Percentiles rank a stretch among this genome's conserved stretches.
Evolutionary conservation across 2,329 filamentous ascomycete genomes (phyloP).

Genomic region (Cladobotryum protrusum): DNA sequence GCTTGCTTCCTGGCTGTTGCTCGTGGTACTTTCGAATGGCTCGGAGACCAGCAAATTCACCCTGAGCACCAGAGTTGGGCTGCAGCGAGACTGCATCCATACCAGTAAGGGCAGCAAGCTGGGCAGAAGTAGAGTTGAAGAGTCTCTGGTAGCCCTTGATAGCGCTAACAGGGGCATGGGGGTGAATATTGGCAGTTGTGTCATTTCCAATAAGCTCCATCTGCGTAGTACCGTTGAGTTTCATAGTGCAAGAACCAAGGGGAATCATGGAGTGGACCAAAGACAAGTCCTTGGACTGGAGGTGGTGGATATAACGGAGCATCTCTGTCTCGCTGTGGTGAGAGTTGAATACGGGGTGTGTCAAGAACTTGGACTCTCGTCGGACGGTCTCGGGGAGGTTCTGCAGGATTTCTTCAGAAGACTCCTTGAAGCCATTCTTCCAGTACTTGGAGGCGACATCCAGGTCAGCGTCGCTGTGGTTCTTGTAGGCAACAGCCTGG

Average conservation of each 20-base stretch:
- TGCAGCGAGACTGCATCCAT: conserved; percentile 88
- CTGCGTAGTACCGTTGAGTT: conserved; percentile 88
- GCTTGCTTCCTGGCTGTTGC: conserved; percentile 58
- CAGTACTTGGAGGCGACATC: conserved; percentile 34
- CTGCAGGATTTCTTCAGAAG: conserved; percentile 30
- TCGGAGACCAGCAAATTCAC: conserved; percentile 85
- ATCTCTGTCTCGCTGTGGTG: conserved; percentile 94
- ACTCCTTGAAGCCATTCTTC: conserved; percentile 29
- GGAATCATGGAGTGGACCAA: conserved; percentile 97
- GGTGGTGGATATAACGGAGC: conserved; percentile 84
- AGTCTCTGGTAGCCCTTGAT: conserved; percentile 64
- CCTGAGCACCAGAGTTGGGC: conserved; percentile 93
- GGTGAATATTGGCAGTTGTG: conserved; percentile 73
- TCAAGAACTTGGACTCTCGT: conserved; percentile 70
- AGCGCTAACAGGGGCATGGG: conserved; percentile 61
- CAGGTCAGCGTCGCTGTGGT: conserved; percentile 16
- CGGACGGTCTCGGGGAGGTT: conserved; percentile 54
- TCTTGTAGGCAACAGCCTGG: conserved; percentile 21
- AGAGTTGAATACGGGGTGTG: conserved; percentile 89
- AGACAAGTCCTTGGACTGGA: conserved; percentile 91
- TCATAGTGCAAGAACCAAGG: conserved; percentile 96
- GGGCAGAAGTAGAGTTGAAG: conserved; percentile 64
- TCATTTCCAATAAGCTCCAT: conserved; percentile 81
- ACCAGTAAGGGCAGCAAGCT: conserved; percentile 77
- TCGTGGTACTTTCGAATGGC: conserved; percentile 83